Evolutionary conservation across 805 yeast species (phyloP), one percentile per base, ranked within the genome.

Genomic region (Barnettozyma sp.): DNA sequence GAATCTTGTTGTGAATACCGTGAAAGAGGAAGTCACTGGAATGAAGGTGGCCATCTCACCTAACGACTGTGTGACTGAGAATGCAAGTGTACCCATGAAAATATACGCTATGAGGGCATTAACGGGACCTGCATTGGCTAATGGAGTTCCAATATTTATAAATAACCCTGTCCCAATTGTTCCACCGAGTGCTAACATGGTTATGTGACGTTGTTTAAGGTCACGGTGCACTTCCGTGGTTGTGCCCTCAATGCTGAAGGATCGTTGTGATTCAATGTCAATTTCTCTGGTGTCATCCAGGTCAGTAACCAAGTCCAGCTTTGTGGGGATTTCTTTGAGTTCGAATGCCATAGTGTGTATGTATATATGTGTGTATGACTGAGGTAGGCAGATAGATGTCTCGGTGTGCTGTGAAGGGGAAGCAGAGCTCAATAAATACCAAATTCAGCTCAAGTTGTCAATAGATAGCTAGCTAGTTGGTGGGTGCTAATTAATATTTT

Each of bases 11-110:
- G 78, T 72, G 55, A 80, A 81, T 30, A 77, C 82, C 21, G 82
- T 72, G 59, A 80, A 78, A 1, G 85, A 77, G 1, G 76, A 66
- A 4, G 79, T 63, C 29, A 78, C 72, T 6, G 88, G 88, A 14
- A 81, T 76, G 46, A 72, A 78, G 13, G 87, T 80, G 34, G 87
- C 86, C 88, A 82, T 78, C 57, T 82, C 90, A 50, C 87, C 88
- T 36, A 82, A 60, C 3, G 82, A 70, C 54, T 80, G 87, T 17
- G 83, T 75, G 32, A 82, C 81, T 10, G 71, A 67, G 46, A 66
- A 78, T 1, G 78, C 83, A 34, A 82, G 56, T 4, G 79, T 58
- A 26, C 83, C 84, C 68, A 80, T 76, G 57, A 78, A 78, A 12
- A 74, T 35, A 48, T 76, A 82, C 1, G 85, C 70, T 30, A 82